These are phyloP conservation scores for Teunomyces cretensis DNA, from an alignment of 805 yeast genomes.

Conservation along the genomic window DNA sequence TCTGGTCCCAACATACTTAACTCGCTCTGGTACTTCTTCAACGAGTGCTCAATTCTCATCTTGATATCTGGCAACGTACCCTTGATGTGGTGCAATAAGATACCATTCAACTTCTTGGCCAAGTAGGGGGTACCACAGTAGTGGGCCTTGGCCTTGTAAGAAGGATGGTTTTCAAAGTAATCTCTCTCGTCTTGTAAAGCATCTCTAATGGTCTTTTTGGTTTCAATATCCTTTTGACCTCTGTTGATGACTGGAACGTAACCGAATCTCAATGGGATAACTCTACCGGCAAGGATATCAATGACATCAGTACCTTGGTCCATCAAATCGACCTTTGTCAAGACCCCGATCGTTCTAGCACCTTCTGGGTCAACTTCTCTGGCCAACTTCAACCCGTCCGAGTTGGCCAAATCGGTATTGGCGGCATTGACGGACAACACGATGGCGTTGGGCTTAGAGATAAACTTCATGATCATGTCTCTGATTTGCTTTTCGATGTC, in stretches of 20 bases:
- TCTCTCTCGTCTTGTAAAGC: constrained; percentile 79
- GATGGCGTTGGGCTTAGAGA: constrained; percentile 93
- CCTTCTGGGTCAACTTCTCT: constrained; percentile 99
- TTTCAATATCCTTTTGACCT: constrained; percentile 95
- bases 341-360: constrained; percentile 90
- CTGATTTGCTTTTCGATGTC: constrained; percentile 94
- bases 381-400: constrained; percentile 94
- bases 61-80: constrained; percentile 78
- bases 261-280: constrained; percentile 91
- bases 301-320: constrained; percentile 97
- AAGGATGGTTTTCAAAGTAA: constrained; percentile 85
- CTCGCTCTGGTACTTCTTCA: constrained; percentile 73
- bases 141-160: constrained; percentile 89
- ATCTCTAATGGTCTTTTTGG: constrained; percentile 79
- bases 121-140: constrained; percentile 98
- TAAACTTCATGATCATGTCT: constrained; percentile 89
- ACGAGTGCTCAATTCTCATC: constrained; percentile 65
- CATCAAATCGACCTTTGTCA: constrained; percentile 95
- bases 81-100: constrained; percentile 80
- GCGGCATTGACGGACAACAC: constrained; percentile 84
- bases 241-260: constrained; percentile 84
- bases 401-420: constrained; percentile 94
- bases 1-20: constrained; percentile 79
- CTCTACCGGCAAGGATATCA: constrained; percentile 92
- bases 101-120: constrained; percentile 86